These are phyloP conservation scores for Penicillium sp. DNA, from an alignment of 2,329 filamentous ascomycete genomes.

Conservation along the genomic window DNA sequence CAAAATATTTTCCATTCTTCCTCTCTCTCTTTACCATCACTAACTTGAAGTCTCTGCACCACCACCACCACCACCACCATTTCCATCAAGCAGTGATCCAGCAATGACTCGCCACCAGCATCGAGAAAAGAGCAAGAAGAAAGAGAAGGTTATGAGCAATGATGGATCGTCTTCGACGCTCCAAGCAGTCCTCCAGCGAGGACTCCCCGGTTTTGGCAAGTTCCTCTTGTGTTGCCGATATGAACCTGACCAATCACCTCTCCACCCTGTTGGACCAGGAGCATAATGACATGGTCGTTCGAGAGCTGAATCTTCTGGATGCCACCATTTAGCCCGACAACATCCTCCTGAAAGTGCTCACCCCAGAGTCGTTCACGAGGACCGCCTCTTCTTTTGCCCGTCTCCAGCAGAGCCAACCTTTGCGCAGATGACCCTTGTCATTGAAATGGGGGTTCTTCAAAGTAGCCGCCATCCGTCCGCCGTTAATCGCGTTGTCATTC, in stretches of 20 bases:
- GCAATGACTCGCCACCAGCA: too few species aligned
- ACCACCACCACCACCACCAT: too few species aligned
- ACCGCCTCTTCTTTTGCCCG: constrained; percentile 5
- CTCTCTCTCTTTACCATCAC: too few species aligned
- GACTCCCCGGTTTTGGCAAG: background rate
- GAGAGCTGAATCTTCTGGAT: background rate
- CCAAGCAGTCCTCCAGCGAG: constrained; percentile 1
- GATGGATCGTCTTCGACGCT: background rate
- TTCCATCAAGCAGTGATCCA: too few species aligned
- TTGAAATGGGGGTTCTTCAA: too few species aligned
- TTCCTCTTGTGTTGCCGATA: background rate
- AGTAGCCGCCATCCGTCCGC: too few species aligned
- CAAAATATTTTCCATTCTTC: too few species aligned
- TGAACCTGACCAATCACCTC: constrained; percentile 1
- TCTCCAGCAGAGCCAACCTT: background rate
- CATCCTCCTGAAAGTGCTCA: constrained; percentile 7
- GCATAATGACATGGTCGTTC: constrained; percentile 1
- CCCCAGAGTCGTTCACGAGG: background rate
- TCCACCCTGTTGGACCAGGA: constrained; percentile 3
- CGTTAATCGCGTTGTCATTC: too few species aligned
- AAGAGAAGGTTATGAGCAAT: too few species aligned
- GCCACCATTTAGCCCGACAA: constrained; percentile 5
- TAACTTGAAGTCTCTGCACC: too few species aligned
- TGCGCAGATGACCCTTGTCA: too few species aligned
- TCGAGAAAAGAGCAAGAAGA: too few species aligned